phyloP scores from a whole-genome alignment of 2,329 filamentous ascomycete species.

The Cladosporium austrohemisphaericum region DNA sequence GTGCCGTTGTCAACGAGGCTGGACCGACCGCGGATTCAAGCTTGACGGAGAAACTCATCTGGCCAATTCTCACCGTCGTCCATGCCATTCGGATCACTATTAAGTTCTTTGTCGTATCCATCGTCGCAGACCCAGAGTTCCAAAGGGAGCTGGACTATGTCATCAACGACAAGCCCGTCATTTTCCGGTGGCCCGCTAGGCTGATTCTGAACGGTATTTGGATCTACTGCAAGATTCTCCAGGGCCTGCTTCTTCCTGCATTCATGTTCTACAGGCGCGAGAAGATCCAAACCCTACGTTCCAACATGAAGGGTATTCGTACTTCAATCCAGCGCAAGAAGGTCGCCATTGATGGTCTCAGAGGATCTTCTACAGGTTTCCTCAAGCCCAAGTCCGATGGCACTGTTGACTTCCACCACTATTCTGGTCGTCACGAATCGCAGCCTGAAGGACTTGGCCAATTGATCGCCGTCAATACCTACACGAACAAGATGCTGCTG shows the following conservation, averaged over 20 bases:
- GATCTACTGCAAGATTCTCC: conserved; percentile 45
- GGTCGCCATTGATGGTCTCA: conserved; percentile 43
- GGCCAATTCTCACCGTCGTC: conserved; percentile 40
- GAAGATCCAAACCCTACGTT: conserved; percentile 46
- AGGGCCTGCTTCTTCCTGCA: conserved; percentile 44
- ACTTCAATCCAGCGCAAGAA: conserved; percentile 47
- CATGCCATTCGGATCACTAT: conserved; percentile 41
- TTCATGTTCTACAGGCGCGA: conserved; percentile 49
- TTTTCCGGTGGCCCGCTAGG: conserved; percentile 37
- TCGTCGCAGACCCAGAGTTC: conserved; percentile 52
- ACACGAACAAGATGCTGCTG: conserved; percentile 46
- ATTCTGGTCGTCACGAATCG: conserved; percentile 37
- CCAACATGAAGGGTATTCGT: conserved; percentile 48
- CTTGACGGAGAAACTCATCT: conserved; percentile 23
- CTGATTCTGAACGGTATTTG: conserved; percentile 47
- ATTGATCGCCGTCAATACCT: conserved; percentile 47
- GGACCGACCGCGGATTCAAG: conserved; percentile 9
- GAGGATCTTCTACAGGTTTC: conserved; percentile 50
- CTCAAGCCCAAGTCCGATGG: conserved; percentile 38
- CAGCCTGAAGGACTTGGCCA: conserved; percentile 43
- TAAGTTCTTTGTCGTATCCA: conserved; percentile 49
- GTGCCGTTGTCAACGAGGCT: conserved; percentile 7
- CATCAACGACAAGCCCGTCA: conserved; percentile 33
- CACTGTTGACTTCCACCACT: conserved; percentile 33
- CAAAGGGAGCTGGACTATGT: conserved; percentile 49